phyloP scores from a whole-genome alignment of 257 asterid species.

The Jacaranda mimosifolia region DNA sequence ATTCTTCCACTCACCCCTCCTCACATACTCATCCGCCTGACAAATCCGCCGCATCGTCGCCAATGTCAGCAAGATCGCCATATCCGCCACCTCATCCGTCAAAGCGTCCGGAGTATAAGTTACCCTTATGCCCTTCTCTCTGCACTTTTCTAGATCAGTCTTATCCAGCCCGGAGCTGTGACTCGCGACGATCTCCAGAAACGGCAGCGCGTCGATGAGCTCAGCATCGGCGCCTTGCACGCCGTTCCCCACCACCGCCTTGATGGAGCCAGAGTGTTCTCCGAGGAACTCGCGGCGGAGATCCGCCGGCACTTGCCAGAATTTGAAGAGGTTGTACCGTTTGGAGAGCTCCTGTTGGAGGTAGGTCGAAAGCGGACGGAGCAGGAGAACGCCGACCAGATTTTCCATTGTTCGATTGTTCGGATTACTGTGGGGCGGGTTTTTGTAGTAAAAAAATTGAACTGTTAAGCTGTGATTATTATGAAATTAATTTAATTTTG shows the following conservation, averaged over 20 bases:
- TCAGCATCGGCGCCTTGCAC: constrained; percentile 56
- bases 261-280: constrained; percentile 45
- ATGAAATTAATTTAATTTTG: not conserved
- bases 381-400: constrained; percentile 53
- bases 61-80: constrained; percentile 55
- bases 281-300: constrained; percentile 47
- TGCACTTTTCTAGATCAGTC: constrained; percentile 62
- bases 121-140: constrained; percentile 63
- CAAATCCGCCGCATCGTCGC: constrained; percentile 64
- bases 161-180: constrained; percentile 71
- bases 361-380: constrained; percentile 61
- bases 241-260: constrained; percentile 61
- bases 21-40: constrained; percentile 51
- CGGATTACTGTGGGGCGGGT: constrained; percentile 18
- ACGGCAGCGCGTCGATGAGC: constrained; percentile 62
- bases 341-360: constrained; percentile 52
- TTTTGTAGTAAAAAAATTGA: not conserved
- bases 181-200: constrained; percentile 59
- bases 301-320: constrained; percentile 55
- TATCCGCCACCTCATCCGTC: constrained; percentile 69
- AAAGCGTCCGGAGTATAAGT: constrained; percentile 63
- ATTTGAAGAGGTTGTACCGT: constrained; percentile 58
- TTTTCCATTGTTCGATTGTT: constrained; percentile 35
- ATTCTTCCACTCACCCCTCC: constrained; percentile 58
- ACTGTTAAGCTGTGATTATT: too few relatives aligned